phyloP scores from a whole-genome alignment of 345 rosid species.

The Eucalyptus sideroxylon region DNA sequence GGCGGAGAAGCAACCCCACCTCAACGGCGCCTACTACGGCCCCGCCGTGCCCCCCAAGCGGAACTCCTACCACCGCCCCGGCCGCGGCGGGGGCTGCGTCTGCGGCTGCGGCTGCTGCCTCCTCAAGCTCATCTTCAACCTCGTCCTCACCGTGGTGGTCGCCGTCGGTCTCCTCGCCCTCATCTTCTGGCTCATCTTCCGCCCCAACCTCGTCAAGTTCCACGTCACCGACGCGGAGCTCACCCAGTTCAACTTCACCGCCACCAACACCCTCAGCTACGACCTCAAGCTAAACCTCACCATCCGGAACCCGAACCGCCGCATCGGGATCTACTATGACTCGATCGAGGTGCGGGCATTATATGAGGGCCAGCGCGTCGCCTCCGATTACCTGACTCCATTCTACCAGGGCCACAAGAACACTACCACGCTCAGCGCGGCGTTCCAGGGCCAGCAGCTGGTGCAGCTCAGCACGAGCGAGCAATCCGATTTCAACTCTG shows the following conservation, averaged over 20 bases:
- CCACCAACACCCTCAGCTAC: conserved; percentile 8
- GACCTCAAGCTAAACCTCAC: conserved; percentile 14
- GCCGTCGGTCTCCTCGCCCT: conserved; percentile 7
- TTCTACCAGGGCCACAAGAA: conserved; percentile 20
- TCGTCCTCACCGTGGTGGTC: conserved; percentile 1
- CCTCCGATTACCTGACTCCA: neutral
- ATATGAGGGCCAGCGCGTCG: conserved; percentile 3
- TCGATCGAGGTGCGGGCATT: conserved; percentile 8
- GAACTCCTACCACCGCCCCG: conserved; percentile 1
- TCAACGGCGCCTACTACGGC: conserved; percentile 17
- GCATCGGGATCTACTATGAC: conserved; percentile 25
- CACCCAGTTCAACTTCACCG: conserved; percentile 15
- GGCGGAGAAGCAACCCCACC: conserved; percentile 1
- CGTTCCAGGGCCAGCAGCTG: neutral
- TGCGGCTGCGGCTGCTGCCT: conserved; percentile 6
- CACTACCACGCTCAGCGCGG: neutral
- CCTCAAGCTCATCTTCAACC: conserved; percentile 1
- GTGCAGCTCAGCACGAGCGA: neutral
- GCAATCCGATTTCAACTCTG: neutral
- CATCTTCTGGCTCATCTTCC: conserved; percentile 31
- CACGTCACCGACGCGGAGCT: conserved; percentile 24
- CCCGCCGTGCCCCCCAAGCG: conserved; percentile 6
- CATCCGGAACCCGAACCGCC: conserved; percentile 26
- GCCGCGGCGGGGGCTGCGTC: neutral
- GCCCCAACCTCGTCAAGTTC: conserved; percentile 24